Evolutionary conservation across 2,329 filamentous ascomycete genomes (phyloP).

Genomic region (Fusarium zealandicum): DNA sequence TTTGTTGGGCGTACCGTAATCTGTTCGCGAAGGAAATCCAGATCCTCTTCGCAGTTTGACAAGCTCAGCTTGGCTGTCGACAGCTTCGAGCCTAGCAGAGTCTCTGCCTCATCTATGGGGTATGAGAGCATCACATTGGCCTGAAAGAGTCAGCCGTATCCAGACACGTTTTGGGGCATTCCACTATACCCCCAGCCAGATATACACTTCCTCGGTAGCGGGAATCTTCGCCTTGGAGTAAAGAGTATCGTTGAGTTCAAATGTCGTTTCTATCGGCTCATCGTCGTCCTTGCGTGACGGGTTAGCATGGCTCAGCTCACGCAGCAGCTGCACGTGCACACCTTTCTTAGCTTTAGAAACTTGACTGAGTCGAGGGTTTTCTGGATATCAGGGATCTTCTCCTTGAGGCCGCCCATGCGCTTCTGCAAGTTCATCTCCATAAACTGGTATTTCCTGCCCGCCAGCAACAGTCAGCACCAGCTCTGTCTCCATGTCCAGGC

Average conservation of each 20-base stretch:
- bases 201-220: slow-evolving; percentile 87
- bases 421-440: slow-evolving; percentile 96
- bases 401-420: slow-evolving; percentile 79
- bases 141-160: slow-evolving; percentile 51
- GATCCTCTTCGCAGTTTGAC: slow-evolving; percentile 91
- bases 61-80: slow-evolving; percentile 80
- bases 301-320: slow-evolving; percentile 28
- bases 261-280: slow-evolving; percentile 86
- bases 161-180: not conserved
- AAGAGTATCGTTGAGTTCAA: slow-evolving; percentile 95
- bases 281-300: slow-evolving; percentile 52
- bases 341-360: slow-evolving; percentile 81
- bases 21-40: slow-evolving; percentile 94
- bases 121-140: slow-evolving; percentile 99
- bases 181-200: slow-evolving; percentile 85
- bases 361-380: slow-evolving; percentile 93
- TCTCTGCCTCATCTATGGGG: slow-evolving; percentile 85
- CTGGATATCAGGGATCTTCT: slow-evolving; percentile 96
- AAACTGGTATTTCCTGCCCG: slow-evolving; percentile 93
- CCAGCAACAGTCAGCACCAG: slow-evolving; percentile 28
- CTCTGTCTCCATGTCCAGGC: slow-evolving; percentile 4
- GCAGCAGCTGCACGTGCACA: slow-evolving; percentile 44
- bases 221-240: slow-evolving; percentile 87
- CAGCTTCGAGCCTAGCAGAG: slow-evolving; percentile 78
- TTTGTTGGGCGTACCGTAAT: slow-evolving; percentile 74